Conservation (phyloP, 163 green algal species). For the Picocystis sp. region DNA sequence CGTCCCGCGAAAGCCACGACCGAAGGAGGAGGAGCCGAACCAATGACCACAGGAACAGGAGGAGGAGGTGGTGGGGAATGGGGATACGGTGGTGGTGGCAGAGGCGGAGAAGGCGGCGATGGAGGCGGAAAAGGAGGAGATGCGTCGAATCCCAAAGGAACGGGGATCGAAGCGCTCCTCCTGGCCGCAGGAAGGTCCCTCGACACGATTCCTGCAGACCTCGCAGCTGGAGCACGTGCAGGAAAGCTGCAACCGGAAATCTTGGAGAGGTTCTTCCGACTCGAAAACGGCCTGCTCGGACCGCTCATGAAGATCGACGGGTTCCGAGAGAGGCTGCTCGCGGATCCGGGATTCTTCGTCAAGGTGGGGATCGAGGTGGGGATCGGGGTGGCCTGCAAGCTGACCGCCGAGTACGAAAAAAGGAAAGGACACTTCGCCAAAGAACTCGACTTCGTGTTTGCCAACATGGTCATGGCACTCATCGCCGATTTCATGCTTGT, state of each 20-base stretch:
- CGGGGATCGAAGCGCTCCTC: conserved; percentile 19
- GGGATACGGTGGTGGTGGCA: too few species aligned
- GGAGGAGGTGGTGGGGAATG: too few species aligned
- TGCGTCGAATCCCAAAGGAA: too few species aligned
- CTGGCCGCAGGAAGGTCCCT: conserved; percentile 25
- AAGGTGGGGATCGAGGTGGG: conserved; percentile 30
- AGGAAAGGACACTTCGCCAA: conserved; percentile 1
- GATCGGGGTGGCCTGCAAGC: conserved; percentile 3
- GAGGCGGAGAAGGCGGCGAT: too few species aligned
- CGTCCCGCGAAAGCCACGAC: too few species aligned
- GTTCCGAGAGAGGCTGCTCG: conserved; percentile 82
- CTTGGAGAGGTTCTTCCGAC: conserved; percentile 53
- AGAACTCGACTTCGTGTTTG: conserved; percentile 10
- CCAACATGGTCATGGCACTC: conserved; percentile 68
- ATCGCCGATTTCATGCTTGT: conserved; percentile 97
- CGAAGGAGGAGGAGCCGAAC: too few species aligned
- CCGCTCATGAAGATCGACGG: conserved; percentile 41
- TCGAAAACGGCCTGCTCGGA: conserved; percentile 29
- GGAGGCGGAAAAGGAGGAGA: too few species aligned
- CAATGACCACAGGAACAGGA: too few species aligned
- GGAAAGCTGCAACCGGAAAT: conserved; percentile 26
- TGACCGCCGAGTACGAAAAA: not conserved
- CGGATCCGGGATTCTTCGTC: conserved; percentile 75
- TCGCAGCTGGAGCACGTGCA: conserved; percentile 22
- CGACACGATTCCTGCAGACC: conserved; percentile 31